Conservation (phyloP, 306 rosid species). For the Quercus dentata region DNA sequence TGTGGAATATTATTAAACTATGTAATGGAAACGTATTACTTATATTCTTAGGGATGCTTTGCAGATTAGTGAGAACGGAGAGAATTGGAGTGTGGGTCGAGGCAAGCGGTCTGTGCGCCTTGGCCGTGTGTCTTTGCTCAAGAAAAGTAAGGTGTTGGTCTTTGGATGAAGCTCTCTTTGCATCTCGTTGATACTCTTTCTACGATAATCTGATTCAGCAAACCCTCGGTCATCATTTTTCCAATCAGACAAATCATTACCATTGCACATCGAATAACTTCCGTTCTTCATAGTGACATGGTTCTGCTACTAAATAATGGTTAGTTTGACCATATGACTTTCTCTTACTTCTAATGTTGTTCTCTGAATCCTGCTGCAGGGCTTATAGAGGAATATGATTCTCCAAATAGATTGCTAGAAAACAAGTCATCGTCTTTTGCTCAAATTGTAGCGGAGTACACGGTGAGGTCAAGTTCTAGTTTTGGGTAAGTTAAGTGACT, state of each 20-base stretch:
- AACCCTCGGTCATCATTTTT: constrained; percentile 64
- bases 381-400: constrained; percentile 63
- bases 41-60: constrained; percentile 18
- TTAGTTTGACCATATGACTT: constrained; percentile 2
- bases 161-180: constrained; percentile 93
- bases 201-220: constrained; percentile 84
- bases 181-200: constrained; percentile 92
- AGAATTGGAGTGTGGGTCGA: constrained; percentile 98
- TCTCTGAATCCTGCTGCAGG: constrained; percentile 37
- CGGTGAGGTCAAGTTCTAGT: constrained; percentile 51
- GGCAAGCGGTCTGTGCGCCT: constrained; percentile 92
- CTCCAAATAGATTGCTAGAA: constrained; percentile 67
- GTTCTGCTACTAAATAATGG: constrained; percentile 81
- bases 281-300: constrained; percentile 76
- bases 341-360: not conserved
- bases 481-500: constrained; percentile 18
- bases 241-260: constrained; percentile 62
- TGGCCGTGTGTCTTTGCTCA: constrained; percentile 79
- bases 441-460: constrained; percentile 82
- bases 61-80: constrained; percentile 81
- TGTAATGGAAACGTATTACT: not conserved
- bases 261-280: constrained; percentile 86
- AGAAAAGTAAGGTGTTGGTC: constrained; percentile 80
- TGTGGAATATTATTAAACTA: not conserved
- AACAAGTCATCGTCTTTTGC: constrained; percentile 75